Base-by-base conservation (phyloP, 495 filamentous ascomycete genomes). In the Collariella sp. region DNA sequence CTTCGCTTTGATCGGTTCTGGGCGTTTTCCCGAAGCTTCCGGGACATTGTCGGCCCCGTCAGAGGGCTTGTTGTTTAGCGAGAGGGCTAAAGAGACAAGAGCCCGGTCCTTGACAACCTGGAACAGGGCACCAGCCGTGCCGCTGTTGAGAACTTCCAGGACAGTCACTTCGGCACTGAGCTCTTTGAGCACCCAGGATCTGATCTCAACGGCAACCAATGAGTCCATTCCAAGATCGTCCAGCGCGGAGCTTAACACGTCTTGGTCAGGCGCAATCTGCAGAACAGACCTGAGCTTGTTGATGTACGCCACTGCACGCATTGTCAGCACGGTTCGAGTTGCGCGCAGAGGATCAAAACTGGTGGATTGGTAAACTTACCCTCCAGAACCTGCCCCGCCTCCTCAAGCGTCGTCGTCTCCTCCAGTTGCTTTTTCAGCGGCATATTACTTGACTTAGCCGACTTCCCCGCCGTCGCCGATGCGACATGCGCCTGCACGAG, bases 111-210 rank as follows among this genome's bases (percentile, higher is more conserved):
- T 38, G 11, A 56, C 55, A 5, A 35, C 38, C 49, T 42, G 49
- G n/a, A 39, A 38, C 6, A 72, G 57, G 10, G 67, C 64, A 20
- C 50, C 33, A 39, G 73, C 62, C 12, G 70, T 64, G 13, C 58
- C 63, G 16, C 65, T 70, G 39, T 66, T 59, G 6, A 81, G 52
- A n/a, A 79, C 70, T 60, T 79, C 74, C 2, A 77, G 60, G 1
- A 78, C 71, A 5, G 74, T 73, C 5, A 80, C 50, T 34, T 78
- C 71, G 16, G 65, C 66, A 13, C 65, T 59, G 1, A 74, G 47
- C 39, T 75, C 67, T 55, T 75, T 74, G 15, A 68, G 54, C 34
- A 74, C 71, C 75, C 73, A 76, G 2, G 63, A 58, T 1, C 75
- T 64, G 4, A 73, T 58, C 19, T 71, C 69, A 11, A 76, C 71